Evolutionary conservation across 225 moss, liverwort and hornwort species (phyloP).

Genomic region (Bryum argenteum): DNA sequence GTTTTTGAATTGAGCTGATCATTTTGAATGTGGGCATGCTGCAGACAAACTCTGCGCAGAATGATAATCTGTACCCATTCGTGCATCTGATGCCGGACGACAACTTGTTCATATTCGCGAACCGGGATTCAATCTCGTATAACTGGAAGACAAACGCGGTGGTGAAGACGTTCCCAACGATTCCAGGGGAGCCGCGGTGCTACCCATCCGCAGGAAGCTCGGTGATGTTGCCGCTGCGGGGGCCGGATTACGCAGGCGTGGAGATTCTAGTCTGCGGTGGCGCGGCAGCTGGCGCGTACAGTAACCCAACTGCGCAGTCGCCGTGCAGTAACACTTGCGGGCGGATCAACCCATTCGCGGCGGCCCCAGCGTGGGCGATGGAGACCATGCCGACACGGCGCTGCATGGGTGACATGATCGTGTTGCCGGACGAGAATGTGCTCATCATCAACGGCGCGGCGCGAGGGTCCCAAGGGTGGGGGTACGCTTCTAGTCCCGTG

Average conservation of each 20-base stretch:
- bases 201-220: constrained; percentile 67
- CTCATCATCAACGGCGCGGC: constrained; percentile 61
- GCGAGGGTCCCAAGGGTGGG: constrained; percentile 61
- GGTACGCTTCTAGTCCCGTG: constrained; percentile 38
- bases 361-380: constrained; percentile 42
- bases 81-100: constrained; percentile 58
- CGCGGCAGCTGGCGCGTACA: constrained; percentile 38
- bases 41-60: constrained; percentile 55
- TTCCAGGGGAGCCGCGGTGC: constrained; percentile 52
- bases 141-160: constrained; percentile 43
- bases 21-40: not conserved
- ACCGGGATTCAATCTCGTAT: constrained; percentile 44
- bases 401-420: constrained; percentile 61
- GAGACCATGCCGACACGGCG: constrained; percentile 58
- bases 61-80: constrained; percentile 62
- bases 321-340: constrained; percentile 48
- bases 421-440: constrained; percentile 35
- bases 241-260: constrained; percentile 8
- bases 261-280: constrained; percentile 58
- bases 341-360: constrained; percentile 36
- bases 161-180: constrained; percentile 43
- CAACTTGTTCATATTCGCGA: constrained; percentile 62
- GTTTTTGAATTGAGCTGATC: too few relatives aligned
- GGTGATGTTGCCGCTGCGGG: constrained; percentile 43
- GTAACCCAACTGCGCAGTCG: not conserved